Percentiles rank a stretch among this genome's conserved stretches.
Evolutionary conservation across 2,329 filamentous ascomycete species (phyloP).

Genomic region (Diaporthe sp.): DNA sequence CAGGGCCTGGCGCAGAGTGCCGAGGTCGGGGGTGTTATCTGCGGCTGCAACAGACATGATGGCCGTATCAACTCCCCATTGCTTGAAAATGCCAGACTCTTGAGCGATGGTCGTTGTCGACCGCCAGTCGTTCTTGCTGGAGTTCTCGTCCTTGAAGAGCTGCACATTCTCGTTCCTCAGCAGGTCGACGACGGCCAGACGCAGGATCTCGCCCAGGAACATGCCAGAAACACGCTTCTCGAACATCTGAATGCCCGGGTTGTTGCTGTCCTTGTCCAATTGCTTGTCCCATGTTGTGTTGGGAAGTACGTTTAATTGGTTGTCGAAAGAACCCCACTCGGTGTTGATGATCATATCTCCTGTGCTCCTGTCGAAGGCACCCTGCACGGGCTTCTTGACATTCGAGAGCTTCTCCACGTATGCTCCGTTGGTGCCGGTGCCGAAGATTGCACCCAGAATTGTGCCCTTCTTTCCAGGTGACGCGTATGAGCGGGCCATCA

Average conservation of each 20-base stretch:
- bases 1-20: conserved; percentile 79
- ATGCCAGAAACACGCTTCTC: conserved; percentile 98
- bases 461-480: conserved; percentile 88
- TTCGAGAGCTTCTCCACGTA: conserved; percentile 93
- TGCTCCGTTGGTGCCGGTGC: conserved; percentile 96
- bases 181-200: conserved; percentile 79
- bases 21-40: conserved; percentile 78
- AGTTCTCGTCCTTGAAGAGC: conserved; percentile 82
- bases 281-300: conserved; percentile 84
- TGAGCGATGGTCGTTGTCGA: conserved; percentile 77
- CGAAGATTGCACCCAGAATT: conserved; percentile 95
- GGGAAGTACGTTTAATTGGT: conserved; percentile 87
- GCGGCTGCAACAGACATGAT: conserved; percentile 89
- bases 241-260: conserved; percentile 97
- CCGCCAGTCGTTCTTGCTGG: conserved; percentile 74
- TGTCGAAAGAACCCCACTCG: conserved; percentile 99
- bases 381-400: conserved; percentile 80
- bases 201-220: conserved; percentile 95
- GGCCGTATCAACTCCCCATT: conserved; percentile 92
- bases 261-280: conserved; percentile 83
- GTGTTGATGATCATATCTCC: conserved; percentile 98
- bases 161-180: conserved; percentile 73
- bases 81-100: conserved; percentile 75
- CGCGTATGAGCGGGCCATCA: conserved; percentile 97
- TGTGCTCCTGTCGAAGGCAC: conserved; percentile 80